Evolutionary conservation across 371 early-diverging fungal genomes (phyloP).

Genomic region (Mitosporidium daphniae): DNA sequence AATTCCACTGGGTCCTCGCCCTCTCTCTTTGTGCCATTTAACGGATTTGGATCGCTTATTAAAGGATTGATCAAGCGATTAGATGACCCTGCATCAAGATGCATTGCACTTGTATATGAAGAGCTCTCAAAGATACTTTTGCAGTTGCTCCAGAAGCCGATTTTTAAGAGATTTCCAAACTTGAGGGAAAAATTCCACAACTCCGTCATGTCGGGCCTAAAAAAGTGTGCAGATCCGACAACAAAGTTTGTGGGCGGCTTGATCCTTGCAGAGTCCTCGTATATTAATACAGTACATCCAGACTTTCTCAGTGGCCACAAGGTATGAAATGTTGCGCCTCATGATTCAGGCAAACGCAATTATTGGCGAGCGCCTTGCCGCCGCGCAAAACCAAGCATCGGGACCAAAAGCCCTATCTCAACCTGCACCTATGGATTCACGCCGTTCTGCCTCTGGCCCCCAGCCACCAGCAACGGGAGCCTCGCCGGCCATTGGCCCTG

Average conservation of each 20-base stretch:
- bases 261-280: slow-evolving; percentile 60
- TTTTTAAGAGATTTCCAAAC: slow-evolving; percentile 67
- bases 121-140: slow-evolving; percentile 65
- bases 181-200: slow-evolving; percentile 49
- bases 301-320: slow-evolving; percentile 81
- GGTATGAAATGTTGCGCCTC: slow-evolving; percentile 2
- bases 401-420: no score
- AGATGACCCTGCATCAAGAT: slow-evolving; percentile 72
- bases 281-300: slow-evolving; percentile 91
- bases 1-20: slow-evolving; percentile 84
- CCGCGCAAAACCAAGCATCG: no score
- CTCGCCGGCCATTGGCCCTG: no score
- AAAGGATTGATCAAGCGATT: slow-evolving; percentile 77
- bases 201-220: slow-evolving; percentile 55
- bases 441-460: no score
- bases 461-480: no score
- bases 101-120: slow-evolving; percentile 60
- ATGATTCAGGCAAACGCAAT: slow-evolving; percentile 29
- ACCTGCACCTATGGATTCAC: no score
- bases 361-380: slow-evolving; percentile 38
- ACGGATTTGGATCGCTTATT: slow-evolving; percentile 80
- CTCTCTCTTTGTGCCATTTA: slow-evolving; percentile 71
- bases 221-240: slow-evolving; percentile 47
- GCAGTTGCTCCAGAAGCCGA: slow-evolving; percentile 44
- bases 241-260: slow-evolving; percentile 60